phyloP scores from a whole-genome alignment of 2,329 filamentous ascomycete genomes.

The Hypoxylon sp. region DNA sequence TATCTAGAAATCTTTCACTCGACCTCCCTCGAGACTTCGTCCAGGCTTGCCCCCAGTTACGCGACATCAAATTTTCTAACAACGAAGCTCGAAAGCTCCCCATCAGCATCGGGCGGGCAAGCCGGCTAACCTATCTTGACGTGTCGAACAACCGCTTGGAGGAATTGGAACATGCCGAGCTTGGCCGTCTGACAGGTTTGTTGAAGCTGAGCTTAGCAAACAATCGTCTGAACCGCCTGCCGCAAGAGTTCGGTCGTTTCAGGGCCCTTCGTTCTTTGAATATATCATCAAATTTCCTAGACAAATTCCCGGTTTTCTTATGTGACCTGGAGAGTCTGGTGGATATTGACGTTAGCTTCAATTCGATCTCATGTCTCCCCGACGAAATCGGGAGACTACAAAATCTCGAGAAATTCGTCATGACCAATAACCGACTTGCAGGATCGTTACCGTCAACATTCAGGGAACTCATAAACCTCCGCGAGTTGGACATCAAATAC shows the following conservation, averaged over 20 bases:
- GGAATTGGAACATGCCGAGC: conserved; percentile 85
- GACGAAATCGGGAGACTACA: conserved; percentile 82
- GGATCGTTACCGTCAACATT: conserved; percentile 82
- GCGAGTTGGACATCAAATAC: conserved; percentile 94
- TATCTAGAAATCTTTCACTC: conserved; percentile 91
- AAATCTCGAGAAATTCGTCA: conserved; percentile 89
- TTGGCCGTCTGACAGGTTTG: conserved; percentile 81
- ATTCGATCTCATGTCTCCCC: conserved; percentile 84
- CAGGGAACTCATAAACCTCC: conserved; percentile 79
- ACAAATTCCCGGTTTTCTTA: conserved; percentile 86
- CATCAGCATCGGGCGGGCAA: conserved; percentile 84
- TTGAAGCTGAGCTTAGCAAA: conserved; percentile 94
- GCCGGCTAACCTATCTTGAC: conserved; percentile 87
- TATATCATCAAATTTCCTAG: conserved; percentile 92
- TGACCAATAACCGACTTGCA: conserved; percentile 92
- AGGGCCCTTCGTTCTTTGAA: conserved; percentile 85
- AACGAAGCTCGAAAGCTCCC: conserved; percentile 93
- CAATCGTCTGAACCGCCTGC: conserved; percentile 85
- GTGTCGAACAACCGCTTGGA: conserved; percentile 95
- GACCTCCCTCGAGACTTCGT: conserved; percentile 97
- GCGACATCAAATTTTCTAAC: conserved; percentile 95
- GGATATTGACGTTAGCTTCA: conserved; percentile 97
- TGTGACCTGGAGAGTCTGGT: conserved; percentile 86
- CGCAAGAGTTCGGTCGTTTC: conserved; percentile 86
- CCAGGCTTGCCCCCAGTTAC: conserved; percentile 88